Evolutionary conservation across 2,329 filamentous ascomycete species (phyloP).

Genomic region (Pyrenochaeta sp.): DNA sequence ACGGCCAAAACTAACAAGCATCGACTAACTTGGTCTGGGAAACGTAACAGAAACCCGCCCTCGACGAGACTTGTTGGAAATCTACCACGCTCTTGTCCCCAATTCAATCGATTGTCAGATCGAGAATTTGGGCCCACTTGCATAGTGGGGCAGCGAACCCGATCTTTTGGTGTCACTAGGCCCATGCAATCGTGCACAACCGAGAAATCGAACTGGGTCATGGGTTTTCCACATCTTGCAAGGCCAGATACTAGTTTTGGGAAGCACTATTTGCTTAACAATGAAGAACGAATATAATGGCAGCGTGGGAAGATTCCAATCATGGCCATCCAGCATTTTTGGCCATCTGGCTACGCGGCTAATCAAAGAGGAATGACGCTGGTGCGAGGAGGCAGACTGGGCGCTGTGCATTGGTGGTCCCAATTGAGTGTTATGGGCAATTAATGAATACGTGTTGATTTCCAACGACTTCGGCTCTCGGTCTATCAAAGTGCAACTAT

Average conservation of each 20-base stretch:
- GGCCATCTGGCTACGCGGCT: slow-evolving; percentile 67
- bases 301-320: slow-evolving; percentile 67
- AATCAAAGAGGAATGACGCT: slow-evolving; percentile 65
- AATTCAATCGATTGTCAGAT: not conserved
- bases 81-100: not conserved
- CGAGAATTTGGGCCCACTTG: not conserved
- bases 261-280: no score
- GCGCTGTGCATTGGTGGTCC: slow-evolving; percentile 54
- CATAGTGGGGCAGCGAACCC: not conserved
- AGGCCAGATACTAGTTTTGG: slow-evolving; percentile 66
- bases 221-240: slow-evolving; percentile 65
- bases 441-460: no score
- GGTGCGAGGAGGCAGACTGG: slow-evolving; percentile 65
- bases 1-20: slow-evolving; percentile 23
- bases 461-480: no score
- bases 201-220: no score
- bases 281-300: slow-evolving; percentile 68
- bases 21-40: slow-evolving; percentile 28
- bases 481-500: no score
- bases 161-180: no score
- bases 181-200: no score
- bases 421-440: no score
- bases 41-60: slow-evolving; percentile 37
- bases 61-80: not conserved
- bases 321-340: slow-evolving; percentile 68